Base-by-base conservation (phyloP, 768 basidiomycete genomes). In the Leucocoprinus sp. region DNA sequence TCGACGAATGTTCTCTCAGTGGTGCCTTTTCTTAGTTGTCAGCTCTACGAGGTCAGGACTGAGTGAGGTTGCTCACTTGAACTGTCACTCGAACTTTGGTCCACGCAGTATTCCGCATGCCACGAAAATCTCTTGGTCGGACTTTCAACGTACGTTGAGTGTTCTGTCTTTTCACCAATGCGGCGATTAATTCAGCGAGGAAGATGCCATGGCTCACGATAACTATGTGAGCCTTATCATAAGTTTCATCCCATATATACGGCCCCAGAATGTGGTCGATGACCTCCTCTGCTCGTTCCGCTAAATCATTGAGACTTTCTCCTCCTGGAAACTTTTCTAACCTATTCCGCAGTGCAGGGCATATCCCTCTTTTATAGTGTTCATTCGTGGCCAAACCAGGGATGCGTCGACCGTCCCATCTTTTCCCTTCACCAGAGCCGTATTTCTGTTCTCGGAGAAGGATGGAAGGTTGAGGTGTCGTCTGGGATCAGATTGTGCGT, bases 181-280 rank as follows among this genome's bases (percentile, higher is more conserved):
- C 71, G 18, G 67, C 64, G 3, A 85, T 57, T 11, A 83, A 60
- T 60, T 82, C 78, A 21, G 63, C 65, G 36, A 89, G 82, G 59
- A 79, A 80, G 17, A 85, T 53, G 0, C 88, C 84, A 59, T 91
- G 87, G 61, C 85, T 86, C 37, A 87, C 78, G 29, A 89, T 54
- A 1, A 77, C 84, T 19, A 88, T 58, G 50, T 65, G 63, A n/a
- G 66, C 65, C 34, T 62, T 55, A 47, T 55, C 60, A 12, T 64
- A 67, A 8, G 64, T 59, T 43, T 63, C 69, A 17, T 67, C 55
- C 57, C 60, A 50, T n/a, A 86, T 61, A 52, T 81, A 71, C 3
- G 80, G 75, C 53, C 82, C 54, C 7, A 86, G 55, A 14, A 81
- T 55, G 4, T 77, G 66, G 8, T 72, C 57, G 22, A 86, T 61